Evolutionary conservation across 1,284 basidiomycete genomes (phyloP), one percentile per base, ranked within the genome.

Genomic region (Abortiporus biennis): DNA sequence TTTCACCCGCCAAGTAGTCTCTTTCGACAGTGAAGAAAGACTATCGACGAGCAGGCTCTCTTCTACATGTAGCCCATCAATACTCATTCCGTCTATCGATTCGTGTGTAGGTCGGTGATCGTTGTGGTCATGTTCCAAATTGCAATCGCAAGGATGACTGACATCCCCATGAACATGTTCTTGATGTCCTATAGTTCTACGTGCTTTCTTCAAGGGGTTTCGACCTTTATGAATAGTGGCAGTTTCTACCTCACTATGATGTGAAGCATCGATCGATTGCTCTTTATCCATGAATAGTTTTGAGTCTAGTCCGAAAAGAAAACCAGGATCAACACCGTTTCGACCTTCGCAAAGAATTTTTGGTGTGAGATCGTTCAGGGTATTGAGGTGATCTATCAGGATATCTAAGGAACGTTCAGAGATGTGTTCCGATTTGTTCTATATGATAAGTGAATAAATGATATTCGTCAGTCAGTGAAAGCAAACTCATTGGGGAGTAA

Each of bases 401-500:
- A 78, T 67, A 59, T 94, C 91, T 37, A 91, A 70, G 27, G 79
- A 70, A 23, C 83, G 78, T 47, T 90, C 88, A 6, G 82, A 73
- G 33, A 88, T 71, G 45, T 85, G 76, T 51, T 93, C 88, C 80
- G 85, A 91, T 71, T 95, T 94, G 55, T 91, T 92, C 78, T 90
- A 40, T 8, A 27, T 6, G 5, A 29, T 29, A 8, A 29, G 29
- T 11, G 54, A 6, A 29, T 29, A n/a, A 15, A 15, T 25, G 9
- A 20, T 15, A 20, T 20, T 22, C 16, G 6, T 22, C 12, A 24
- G 20, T 15, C n/a, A 23, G 11, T 15, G 16, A 20, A 24, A 20
- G 12, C 17, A 13, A 32, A 3, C 11, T 17, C 17, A 15, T 9
- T 27, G 20, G 23, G 24, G 19, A 17, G 38, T 42, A 37, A 51